Evolutionary conservation across 495 filamentous ascomycete genomes (phyloP).

Genomic region (Tuber calosporum): DNA sequence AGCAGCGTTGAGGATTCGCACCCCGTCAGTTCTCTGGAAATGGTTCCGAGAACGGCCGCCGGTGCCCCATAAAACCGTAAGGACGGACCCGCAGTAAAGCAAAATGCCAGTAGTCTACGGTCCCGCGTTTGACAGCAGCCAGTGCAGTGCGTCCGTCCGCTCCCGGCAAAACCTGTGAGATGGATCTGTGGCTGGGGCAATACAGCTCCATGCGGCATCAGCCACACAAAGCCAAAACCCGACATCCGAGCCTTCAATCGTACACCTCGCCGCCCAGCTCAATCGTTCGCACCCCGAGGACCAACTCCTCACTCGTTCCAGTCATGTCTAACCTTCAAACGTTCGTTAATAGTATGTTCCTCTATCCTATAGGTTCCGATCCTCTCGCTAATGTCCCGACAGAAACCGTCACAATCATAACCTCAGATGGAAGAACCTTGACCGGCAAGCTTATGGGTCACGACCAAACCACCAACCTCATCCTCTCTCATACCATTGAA

Average conservation of each 20-base stretch:
- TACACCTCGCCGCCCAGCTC: background rate
- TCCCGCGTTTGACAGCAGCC: too few species aligned
- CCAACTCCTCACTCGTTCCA: background rate
- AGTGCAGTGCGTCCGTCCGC: too few species aligned
- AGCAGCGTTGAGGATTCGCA: background rate
- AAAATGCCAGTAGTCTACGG: too few species aligned
- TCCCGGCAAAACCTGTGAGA: background rate
- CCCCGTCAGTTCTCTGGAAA: background rate
- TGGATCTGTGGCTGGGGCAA: background rate
- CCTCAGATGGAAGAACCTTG: conserved; percentile 83
- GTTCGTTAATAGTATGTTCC: conserved; percentile 58
- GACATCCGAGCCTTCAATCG: background rate
- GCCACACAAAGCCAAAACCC: background rate
- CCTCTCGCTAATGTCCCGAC: conserved; percentile 16
- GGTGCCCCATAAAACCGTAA: background rate
- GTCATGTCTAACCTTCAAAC: conserved; percentile 57
- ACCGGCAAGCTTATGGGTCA: conserved; percentile 76
- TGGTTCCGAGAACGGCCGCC: background rate
- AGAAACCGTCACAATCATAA: conserved; percentile 91
- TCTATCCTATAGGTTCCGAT: conserved; percentile 9
- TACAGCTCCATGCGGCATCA: background rate
- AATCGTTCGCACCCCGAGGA: background rate
- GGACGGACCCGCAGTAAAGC: too few species aligned
- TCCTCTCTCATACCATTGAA: conserved; percentile 76
- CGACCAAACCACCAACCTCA: conserved; percentile 88